phyloP scores from a whole-genome alignment of 2,329 filamentous ascomycete genomes.

The Aspergillus hortae region DNA sequence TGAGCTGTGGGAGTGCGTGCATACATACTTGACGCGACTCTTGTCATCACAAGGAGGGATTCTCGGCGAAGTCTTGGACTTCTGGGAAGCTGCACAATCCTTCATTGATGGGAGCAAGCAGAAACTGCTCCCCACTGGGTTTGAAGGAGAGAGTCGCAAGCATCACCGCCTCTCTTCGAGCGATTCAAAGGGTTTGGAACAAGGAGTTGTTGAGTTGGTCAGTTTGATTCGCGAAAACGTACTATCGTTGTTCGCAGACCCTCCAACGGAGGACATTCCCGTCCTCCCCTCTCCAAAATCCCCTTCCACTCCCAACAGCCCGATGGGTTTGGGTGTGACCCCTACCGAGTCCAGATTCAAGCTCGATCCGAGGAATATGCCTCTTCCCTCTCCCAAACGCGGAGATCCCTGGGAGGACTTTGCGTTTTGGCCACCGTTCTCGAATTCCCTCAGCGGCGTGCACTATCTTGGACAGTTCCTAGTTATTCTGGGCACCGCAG shows the following conservation, averaged over 20 bases:
- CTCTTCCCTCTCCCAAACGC: conserved; percentile 69
- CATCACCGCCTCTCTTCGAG: conserved; percentile 77
- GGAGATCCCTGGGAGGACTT: conserved; percentile 90
- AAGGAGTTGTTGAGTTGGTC: conserved; percentile 77
- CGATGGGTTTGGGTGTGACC: conserved; percentile 51
- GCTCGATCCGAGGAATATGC: conserved; percentile 73
- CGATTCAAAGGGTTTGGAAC: conserved; percentile 68
- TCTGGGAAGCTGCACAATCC: conserved; percentile 86
- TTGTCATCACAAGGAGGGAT: conserved; percentile 73
- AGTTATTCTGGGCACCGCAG: conserved; percentile 76
- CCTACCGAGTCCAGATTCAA: conserved; percentile 71
- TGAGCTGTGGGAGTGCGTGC: conserved; percentile 89
- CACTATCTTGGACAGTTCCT: conserved; percentile 84
- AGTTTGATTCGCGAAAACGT: conserved; percentile 77
- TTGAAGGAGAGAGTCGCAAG: conserved; percentile 73
- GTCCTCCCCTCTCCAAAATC: conserved; percentile 78
- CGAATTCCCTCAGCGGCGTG: conserved; percentile 88
- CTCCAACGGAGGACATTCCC: conserved; percentile 87
- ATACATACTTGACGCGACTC: conserved; percentile 68
- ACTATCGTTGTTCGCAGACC: conserved; percentile 76
- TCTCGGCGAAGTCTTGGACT: conserved; percentile 84
- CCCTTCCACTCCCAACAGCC: conserved; percentile 62
- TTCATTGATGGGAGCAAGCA: conserved; percentile 88
- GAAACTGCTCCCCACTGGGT: conserved; percentile 71
- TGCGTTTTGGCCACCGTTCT: conserved; percentile 92